Evolutionary conservation across 78 protist genomes (phyloP).

Genomic region (Dictyostelium brefeldianum): DNA sequence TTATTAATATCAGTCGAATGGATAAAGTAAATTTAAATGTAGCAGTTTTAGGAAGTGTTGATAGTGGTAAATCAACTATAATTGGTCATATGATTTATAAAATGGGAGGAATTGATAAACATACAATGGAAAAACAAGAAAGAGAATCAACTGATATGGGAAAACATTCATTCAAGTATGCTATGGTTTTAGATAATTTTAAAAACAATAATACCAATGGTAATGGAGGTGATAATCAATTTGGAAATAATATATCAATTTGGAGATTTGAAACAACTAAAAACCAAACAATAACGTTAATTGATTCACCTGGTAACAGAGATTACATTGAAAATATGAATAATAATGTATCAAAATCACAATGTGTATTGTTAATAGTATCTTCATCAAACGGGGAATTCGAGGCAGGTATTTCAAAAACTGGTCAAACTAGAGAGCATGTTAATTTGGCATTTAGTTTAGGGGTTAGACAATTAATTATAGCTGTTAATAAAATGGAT

Average conservation of each 20-base stretch:
- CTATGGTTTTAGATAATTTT: conserved; percentile 97
- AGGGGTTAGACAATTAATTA: conserved; percentile 96
- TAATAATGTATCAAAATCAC: conserved; percentile 98
- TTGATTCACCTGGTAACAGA: conserved; percentile 99
- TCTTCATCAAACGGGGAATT: conserved; percentile 93
- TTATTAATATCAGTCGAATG: too few species aligned
- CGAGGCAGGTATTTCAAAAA: conserved; percentile 96
- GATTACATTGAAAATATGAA: conserved; percentile 99
- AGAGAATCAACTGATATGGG: conserved; percentile 96
- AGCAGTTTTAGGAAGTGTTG: conserved; percentile 94
- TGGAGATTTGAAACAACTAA: conserved; percentile 97
- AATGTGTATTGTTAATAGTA: conserved; percentile 92
- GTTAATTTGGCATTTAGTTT: conserved; percentile 96
- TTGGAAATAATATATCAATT: conserved; percentile 95
- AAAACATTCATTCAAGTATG: conserved; percentile 98
- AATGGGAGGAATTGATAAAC: conserved; percentile 94
- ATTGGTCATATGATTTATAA: conserved; percentile 97
- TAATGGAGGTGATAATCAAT: conserved; percentile 90
- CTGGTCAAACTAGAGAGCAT: conserved; percentile 98
- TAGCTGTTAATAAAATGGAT: conserved; percentile 98
- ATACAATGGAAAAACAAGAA: conserved; percentile 88
- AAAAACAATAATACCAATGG: conserved; percentile 83
- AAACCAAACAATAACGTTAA: conserved; percentile 96
- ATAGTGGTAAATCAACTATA: conserved; percentile 92
- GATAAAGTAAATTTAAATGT: conserved; percentile 84